Base-by-base conservation (phyloP, 345 rosid species). In the Trapa incisa region DNA sequence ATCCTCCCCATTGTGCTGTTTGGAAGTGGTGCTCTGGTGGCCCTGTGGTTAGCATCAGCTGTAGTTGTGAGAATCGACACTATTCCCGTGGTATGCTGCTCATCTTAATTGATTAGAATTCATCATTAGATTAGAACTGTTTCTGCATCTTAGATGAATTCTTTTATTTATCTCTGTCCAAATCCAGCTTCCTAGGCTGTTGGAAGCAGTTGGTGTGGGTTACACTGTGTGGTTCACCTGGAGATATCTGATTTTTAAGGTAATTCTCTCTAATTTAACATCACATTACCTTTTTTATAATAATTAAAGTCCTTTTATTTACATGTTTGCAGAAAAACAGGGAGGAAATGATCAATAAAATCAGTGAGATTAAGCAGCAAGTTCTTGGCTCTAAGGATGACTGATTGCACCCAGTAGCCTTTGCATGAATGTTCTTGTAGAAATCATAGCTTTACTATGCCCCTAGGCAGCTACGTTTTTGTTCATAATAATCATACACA, bases 191-290 rank as follows among this genome's bases (percentile, higher is more conserved):
- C 96, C 98, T 1, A 88, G 83, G 82, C 66, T 93, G 50, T 71
- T 93, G 92, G 95, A 93, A 82, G 78, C 88, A n/a, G 89, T 90
- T 71, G 98, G 98, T 71, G 86, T 93, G 38, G 92, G 90, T 75
- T 93, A 85, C 81, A 71, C 92, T 22, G 35, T 84, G 67, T 90
- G 98, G 98, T 93, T 93, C 79, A 73, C 79, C 53, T 74, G 76
- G 22, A 89, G 96, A 3, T 93, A 84, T 73, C 81, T 93, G 74
- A 74, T 93, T 15, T 93, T 87, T 75, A 87, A 93, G 97, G 98
- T 90, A 68, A 45, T 29, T 3, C 43, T 41, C 7, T 41, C 43
- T 41, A 41, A 8, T 8, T 41, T 41, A 41, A 8, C 43, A 41
- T 41, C 43, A 41, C 7, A 41, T 41, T 1, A 41, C 43, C 43